These are phyloP conservation scores for Pterula multifida DNA, from an alignment of 1,284 basidiomycete species.

Conservation along the genomic window DNA sequence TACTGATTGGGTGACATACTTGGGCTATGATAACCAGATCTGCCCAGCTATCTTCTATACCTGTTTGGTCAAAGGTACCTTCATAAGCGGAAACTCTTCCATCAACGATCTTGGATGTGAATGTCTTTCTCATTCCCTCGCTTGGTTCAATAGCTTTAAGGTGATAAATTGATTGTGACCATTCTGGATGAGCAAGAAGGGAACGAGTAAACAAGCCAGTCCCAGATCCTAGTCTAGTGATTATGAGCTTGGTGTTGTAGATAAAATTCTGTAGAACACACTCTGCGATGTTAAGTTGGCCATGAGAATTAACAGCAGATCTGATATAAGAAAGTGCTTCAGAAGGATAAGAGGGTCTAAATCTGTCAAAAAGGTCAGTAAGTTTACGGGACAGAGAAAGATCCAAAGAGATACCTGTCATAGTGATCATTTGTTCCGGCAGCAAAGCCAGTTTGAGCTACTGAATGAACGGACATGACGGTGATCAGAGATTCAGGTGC, in stretches of 20 bases:
- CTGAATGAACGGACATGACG: conserved; percentile 25
- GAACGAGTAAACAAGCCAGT: conserved; percentile 76
- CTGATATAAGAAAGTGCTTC: conserved; percentile 45
- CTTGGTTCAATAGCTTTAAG: conserved; percentile 64
- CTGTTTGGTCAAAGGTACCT: conserved; percentile 55
- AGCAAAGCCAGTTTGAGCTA: conserved; percentile 59
- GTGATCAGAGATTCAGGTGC: not conserved
- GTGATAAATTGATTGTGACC: conserved; percentile 32
- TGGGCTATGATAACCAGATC: conserved; percentile 67
- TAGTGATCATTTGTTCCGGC: conserved; percentile 66
- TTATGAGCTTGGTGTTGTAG: not conserved
- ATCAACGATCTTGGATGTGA: conserved; percentile 39
- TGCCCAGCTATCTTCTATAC: conserved; percentile 52
- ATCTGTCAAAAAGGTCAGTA: conserved; percentile 23
- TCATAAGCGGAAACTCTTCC: conserved; percentile 36
- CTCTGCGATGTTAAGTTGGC: conserved; percentile 56
- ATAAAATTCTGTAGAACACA: conserved; percentile 20
- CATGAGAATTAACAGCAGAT: conserved; percentile 23
- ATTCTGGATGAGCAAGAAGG: conserved; percentile 49
- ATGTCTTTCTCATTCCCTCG: conserved; percentile 56
- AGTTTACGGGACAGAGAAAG: conserved; percentile 4
- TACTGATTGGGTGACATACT: too few relatives aligned
- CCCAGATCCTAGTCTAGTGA: conserved; percentile 50
- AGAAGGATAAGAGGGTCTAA: conserved; percentile 60
- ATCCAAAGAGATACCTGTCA: conserved; percentile 34